These are phyloP conservation scores for Wickerhamomyces hampshirensis DNA, from an alignment of 805 yeast species.

Conservation along the genomic window DNA sequence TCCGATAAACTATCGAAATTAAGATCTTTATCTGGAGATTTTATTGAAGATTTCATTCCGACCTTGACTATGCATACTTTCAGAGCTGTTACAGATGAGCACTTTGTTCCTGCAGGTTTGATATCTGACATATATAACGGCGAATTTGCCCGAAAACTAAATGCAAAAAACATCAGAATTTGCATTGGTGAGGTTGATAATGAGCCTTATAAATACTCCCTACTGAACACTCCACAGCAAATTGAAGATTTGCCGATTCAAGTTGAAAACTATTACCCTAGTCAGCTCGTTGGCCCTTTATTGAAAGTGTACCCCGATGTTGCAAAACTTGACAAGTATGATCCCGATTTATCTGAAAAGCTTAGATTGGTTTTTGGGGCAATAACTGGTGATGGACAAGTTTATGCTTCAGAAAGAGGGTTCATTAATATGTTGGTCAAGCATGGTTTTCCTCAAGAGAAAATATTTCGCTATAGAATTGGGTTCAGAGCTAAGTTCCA, in stretches of 20 bases:
- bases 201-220: constrained; percentile 29
- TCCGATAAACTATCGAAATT: constrained; percentile 21
- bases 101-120: constrained; percentile 29
- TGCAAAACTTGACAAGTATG: constrained; percentile 12
- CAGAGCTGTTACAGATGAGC: constrained; percentile 36
- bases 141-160: constrained; percentile 23
- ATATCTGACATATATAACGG: constrained; percentile 30
- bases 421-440: constrained; percentile 25
- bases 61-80: constrained; percentile 28
- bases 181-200: constrained; percentile 32
- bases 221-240: constrained; percentile 27
- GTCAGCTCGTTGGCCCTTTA: constrained; percentile 22
- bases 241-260: constrained; percentile 27
- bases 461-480: constrained; percentile 28
- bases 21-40: constrained; percentile 17
- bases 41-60: constrained; percentile 23
- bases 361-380: constrained; percentile 28
- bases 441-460: constrained; percentile 24
- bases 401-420: constrained; percentile 34
- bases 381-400: constrained; percentile 35
- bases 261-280: constrained; percentile 34
- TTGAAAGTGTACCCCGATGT: constrained; percentile 22
- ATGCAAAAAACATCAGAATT: constrained; percentile 19
- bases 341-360: constrained; percentile 17
- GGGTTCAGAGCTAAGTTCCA: constrained; percentile 26